A percentile compares a stretch with the other conserved stretches of the same genome.
Conservation (phyloP, 2,329 filamentous ascomycete species). For the Venturia oleaginea region DNA sequence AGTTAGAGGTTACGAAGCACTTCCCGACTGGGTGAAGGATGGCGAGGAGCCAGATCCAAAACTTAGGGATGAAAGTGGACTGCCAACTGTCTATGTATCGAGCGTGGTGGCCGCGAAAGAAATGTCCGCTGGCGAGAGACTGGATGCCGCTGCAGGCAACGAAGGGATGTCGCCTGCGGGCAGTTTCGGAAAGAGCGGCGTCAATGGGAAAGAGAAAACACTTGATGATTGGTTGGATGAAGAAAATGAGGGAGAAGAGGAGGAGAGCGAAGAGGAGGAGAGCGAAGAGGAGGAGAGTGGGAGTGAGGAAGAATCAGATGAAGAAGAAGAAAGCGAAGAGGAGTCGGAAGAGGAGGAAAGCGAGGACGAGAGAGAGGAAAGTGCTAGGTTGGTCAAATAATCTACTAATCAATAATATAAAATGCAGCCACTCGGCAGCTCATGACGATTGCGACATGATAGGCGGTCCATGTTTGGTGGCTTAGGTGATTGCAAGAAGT, state of each 20-base stretch:
- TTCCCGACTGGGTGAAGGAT: slow-evolving; percentile 77
- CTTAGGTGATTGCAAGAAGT: too few relatives aligned
- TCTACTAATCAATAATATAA: neutral
- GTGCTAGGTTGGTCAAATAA: slow-evolving; percentile 16
- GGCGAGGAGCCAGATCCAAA: slow-evolving; percentile 71
- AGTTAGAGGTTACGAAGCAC: slow-evolving; percentile 64
- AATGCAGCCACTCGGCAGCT: neutral
- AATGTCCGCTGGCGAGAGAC: slow-evolving; percentile 52
- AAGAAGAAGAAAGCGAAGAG: slow-evolving; percentile 40
- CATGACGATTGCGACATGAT: too few relatives aligned
- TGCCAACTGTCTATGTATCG: slow-evolving; percentile 14
- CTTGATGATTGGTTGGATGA: slow-evolving; percentile 63
- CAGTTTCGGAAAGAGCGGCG: slow-evolving; percentile 36
- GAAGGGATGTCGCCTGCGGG: slow-evolving; percentile 22
- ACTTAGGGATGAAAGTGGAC: slow-evolving; percentile 53
- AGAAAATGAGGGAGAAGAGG: slow-evolving; percentile 46
- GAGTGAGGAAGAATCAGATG: slow-evolving; percentile 38
- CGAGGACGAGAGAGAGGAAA: slow-evolving; percentile 37
- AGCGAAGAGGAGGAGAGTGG: slow-evolving; percentile 50
- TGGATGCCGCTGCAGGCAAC: slow-evolving; percentile 49
- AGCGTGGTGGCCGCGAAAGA: slow-evolving; percentile 26
- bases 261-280: slow-evolving; percentile 43
- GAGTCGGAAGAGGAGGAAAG: slow-evolving; percentile 35
- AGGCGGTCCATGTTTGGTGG: too few relatives aligned
- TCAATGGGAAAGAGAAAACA: slow-evolving; percentile 61